phyloP scores from a whole-genome alignment of 2,329 filamentous ascomycete species.

The Colletotrichum sp. region DNA sequence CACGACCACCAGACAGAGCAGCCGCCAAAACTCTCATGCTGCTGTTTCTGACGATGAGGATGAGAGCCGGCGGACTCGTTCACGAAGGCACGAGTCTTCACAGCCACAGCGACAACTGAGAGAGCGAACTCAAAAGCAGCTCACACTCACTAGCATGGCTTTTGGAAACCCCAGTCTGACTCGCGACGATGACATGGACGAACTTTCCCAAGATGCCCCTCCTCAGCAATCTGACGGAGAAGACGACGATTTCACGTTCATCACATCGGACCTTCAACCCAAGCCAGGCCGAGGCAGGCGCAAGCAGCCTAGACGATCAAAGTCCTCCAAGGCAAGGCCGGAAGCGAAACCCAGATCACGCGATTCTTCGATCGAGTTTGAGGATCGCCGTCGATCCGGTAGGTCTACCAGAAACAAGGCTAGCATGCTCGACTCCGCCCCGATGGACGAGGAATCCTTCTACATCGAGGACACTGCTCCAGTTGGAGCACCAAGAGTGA shows the following conservation, averaged over 20 bases:
- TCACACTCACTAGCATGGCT: constrained; percentile 27
- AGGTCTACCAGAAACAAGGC: constrained; percentile 48
- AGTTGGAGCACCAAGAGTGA: constrained; percentile 54
- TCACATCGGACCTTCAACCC: constrained; percentile 40
- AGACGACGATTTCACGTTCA: constrained; percentile 38
- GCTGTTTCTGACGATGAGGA: background rate
- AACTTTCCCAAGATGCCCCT: constrained; percentile 34
- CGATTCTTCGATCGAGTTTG: constrained; percentile 58
- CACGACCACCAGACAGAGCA: background rate
- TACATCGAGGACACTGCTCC: constrained; percentile 54
- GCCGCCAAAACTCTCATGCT: background rate
- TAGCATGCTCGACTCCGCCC: constrained; percentile 56
- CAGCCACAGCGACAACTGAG: constrained; percentile 8
- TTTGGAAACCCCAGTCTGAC: constrained; percentile 24
- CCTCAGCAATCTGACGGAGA: constrained; percentile 31
- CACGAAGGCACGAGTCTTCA: background rate
- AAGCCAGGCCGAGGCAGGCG: constrained; percentile 16
- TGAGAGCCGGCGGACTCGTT: background rate
- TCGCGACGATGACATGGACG: constrained; percentile 28
- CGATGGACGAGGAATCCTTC: constrained; percentile 64
- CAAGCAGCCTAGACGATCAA: constrained; percentile 23
- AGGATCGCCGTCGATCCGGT: constrained; percentile 51
- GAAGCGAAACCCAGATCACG: constrained; percentile 27
- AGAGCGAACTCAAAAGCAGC: constrained; percentile 28
- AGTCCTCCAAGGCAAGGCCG: constrained; percentile 3